Evolutionary conservation across 371 early-diverging fungal genomes (phyloP), one percentile per base, ranked within the genome.

Genomic region (Circinella umbellata): DNA sequence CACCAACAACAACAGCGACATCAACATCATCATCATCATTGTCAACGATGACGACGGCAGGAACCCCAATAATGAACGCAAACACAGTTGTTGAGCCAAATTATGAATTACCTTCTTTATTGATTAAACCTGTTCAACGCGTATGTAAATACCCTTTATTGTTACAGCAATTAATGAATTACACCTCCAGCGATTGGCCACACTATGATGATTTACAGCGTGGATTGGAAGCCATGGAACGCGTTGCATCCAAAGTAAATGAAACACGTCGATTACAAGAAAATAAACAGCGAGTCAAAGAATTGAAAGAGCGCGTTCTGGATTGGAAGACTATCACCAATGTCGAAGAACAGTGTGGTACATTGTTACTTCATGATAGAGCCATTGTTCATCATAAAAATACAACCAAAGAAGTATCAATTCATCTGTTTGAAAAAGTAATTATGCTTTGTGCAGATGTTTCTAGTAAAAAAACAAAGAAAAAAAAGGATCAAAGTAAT

Each of bases 81-180:
- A 42, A 42, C 79, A 64, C 75, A 91, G 39, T 82, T 94, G 71
- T 96, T 95, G 63, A 69, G 51, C 95, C 97, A 7, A 86, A 81
- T 18, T 92, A 92, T 66, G 94, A 91, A 66, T 84, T 98, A 61
- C 96, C 92, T 14, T 93, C 95, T 17, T 89, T 93, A 79, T 85
- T 99, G 49, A 97, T 99, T 80, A 95, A 96, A 76, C 99, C 99
- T 0, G 92, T 98, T 4, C 98, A 99, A 78, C 89, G 99, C 57
- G 90, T 98, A 46, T 96, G 97, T 86, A 96, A 95, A 80, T 99
- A 98, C 76, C 96, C 96, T 42, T 79, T 97, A 17, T 85, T 97
- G 59, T 79, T 99, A 69, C 88, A 92, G 64, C 94, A 96, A 70
- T 85, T 97, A 59, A 79, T 94, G 69, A 94, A 95, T 78, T 77